These are phyloP conservation scores for Kappamyces sp. DNA, from an alignment of 192 early-diverging fungal genomes.

Conservation along the genomic window DNA sequence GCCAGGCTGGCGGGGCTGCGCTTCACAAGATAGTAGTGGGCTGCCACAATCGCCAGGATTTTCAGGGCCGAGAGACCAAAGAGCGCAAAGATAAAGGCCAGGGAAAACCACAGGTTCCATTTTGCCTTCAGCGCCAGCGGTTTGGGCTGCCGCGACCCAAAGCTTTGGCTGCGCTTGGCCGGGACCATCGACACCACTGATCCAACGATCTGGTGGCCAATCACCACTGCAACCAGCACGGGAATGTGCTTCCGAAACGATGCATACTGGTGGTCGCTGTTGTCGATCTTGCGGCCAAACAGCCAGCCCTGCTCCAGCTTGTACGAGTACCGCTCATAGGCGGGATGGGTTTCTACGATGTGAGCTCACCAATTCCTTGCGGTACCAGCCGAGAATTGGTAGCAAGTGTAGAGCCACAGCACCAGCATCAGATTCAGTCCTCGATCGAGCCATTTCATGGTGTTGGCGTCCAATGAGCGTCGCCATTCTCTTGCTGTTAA, in stretches of 20 bases:
- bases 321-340: constrained; percentile 36
- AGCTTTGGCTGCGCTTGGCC: constrained; percentile 14
- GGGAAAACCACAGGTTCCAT: constrained; percentile 42
- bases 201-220: constrained; percentile 31
- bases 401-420: too few species aligned
- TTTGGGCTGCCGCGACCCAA: constrained; percentile 29
- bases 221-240: constrained; percentile 41
- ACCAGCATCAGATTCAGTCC: too few species aligned
- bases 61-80: constrained; percentile 72
- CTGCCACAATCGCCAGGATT: constrained; percentile 52
- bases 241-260: constrained; percentile 62
- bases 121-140: constrained; percentile 42
- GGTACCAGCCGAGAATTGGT: too few species aligned
- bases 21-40: constrained; percentile 65
- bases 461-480: too few species aligned
- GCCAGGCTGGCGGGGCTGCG: constrained; percentile 37
- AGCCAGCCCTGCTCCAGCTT: constrained; percentile 62
- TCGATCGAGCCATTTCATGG: too few species aligned
- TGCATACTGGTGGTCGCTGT: constrained; percentile 69
- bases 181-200: constrained; percentile 41
- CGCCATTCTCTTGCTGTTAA: too few species aligned
- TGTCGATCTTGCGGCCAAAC: constrained; percentile 48
- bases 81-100: constrained; percentile 56
- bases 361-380: too few species aligned
- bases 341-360: constrained; percentile 7